Evolutionary conservation across 148 eudicot species (phyloP), one percentile per base, ranked within the genome.

Genomic region (Cornus controversa): DNA sequence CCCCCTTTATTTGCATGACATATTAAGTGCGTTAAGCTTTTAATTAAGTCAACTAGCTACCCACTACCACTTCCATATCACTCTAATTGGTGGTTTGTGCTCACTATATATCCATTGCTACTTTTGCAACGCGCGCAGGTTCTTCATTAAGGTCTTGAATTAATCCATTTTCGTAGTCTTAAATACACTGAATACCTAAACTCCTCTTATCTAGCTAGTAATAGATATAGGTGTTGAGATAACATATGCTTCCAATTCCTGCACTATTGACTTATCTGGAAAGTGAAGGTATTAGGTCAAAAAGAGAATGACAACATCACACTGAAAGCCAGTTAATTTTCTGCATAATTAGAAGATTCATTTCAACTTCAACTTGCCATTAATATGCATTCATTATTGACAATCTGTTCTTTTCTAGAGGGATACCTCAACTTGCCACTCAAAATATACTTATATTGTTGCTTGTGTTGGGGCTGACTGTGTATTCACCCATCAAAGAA

Each of bases 381-480:
- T 66, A 47, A 71, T 71, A 60, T 53, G 25, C 47, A 54, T 36
- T 64, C 71, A 72, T 47, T 79, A 28, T 31, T 40, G 45, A 9
- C 45, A 40, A 40, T 40, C 45, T 40, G 0, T 9, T 40, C 10
- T 40, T 40, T 40, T 40, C 34, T 31, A 31, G 34, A 31, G 34
- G 34, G 34, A 31, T 16, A 71, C 20, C 76, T 73, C 67, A 78
- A n/a, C 63, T 15, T 71, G 45, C 57, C 75, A 78, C 73, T 75
- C 0, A 2, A 11, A 18, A 73, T 2, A 25, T 27, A 0, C 28
- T 24, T n/a, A n/a, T n/a, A 22, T 11, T 15, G n/a, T 68, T 68
- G 13, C 22, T 3, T 20, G 64, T 53, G 8, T 4, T 71, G 77
- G 77, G 31, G 74, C 8, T 79, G 78, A 60, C 69, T 74, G 79